Evolutionary conservation across 768 basidiomycete species (phyloP), one percentile per base, ranked within the genome.

Genomic region (Kwoniella dendrophila): DNA sequence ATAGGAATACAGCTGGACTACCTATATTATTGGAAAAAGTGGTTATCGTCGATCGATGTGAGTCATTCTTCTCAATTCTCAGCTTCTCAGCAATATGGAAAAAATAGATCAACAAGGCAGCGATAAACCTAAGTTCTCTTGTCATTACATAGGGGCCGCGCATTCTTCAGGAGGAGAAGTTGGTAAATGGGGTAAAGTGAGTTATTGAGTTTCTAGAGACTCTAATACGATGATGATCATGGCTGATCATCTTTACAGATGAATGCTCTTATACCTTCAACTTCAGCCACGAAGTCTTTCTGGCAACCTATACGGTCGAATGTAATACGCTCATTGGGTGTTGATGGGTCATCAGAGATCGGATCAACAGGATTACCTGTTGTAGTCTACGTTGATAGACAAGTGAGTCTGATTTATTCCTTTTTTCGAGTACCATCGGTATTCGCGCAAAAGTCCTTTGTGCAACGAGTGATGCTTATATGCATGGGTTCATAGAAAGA

Each of bases 31-130:
- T 76, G 18, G 77, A 78, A 32, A 63, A 66, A n/a, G 69, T 66
- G 1, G 75, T 76, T 18, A 72, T 78, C 27, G 60, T 78, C 12
- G 77, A 78, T 59, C 66, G 77, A 55, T 70, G 76, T 75, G 44
- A 61, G 71, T 64, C 11, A 16, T 11, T 27, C n/a, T n/a, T n/a
- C n/a, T n/a, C n/a, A n/a, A n/a, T n/a, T n/a, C n/a, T n/a, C n/a
- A n/a, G n/a, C n/a, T n/a, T n/a, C n/a, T n/a, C n/a, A n/a, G n/a
- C n/a, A n/a, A 5, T 24, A 45, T 8, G 44, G n/a, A 10, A 40
- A 40, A n/a, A 10, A 40, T 40, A n/a, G n/a, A 10, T 10, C n/a
- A 10, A 10, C 38, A n/a, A 10, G 38, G n/a, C 38, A 10, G 38
- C 38, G 38, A 40, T 45, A n/a, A n/a, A 43, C 24, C 16, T 38